Evolutionary conservation across 495 filamentous ascomycete species (phyloP), one percentile per base, ranked within the genome.

Genomic region (Saxophila tyrrhenica): DNA sequence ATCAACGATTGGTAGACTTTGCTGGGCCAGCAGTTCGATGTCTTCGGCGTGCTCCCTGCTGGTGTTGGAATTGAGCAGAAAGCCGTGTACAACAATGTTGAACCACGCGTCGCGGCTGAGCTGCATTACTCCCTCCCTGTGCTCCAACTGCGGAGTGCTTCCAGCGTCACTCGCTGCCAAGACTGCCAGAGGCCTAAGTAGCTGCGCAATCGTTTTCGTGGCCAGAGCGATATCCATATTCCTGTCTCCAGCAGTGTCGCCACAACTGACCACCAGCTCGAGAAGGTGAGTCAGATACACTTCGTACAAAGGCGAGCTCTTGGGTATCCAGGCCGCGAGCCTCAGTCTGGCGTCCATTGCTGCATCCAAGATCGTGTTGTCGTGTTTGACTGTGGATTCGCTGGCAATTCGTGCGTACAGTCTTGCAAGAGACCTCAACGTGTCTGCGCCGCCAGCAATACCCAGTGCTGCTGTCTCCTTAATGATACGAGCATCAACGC

Each of bases 61-160:
- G 54, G 83, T 75, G 20, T 75, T 74, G 0, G 87, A 87, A 17
- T 74, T 77, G 16, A 82, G 73, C n/a, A 77, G 81, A 64, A 96
- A 95, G 29, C 89, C 90, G 66, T 97, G 91, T 8, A 96, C 83
- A 25, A 87, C 85, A 49, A 96, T 85, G 65, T 98, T 98, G 67
- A 95, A 95, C 92, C 92, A 98, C 15, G 87, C 87, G 73, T 97
- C 88, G 35, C 90, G 83, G 57, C 92, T 80, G 45, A 94, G 71
- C 19, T 79, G 75, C 49, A 78, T 70, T 3, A 66, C 15, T 8
- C 48, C 39, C 15, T 67, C 61, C 20, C 77, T 76, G 39, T 87
- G 77, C 50, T 81, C 77, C 45, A 65, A 58, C 21, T 68, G 48
- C 2, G 48, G 63, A 38, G 87, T 81, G 57, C 84, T 79, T 17